Evolutionary conservation across 371 early-diverging fungal genomes (phyloP).

Genomic region (Circinella minor): DNA sequence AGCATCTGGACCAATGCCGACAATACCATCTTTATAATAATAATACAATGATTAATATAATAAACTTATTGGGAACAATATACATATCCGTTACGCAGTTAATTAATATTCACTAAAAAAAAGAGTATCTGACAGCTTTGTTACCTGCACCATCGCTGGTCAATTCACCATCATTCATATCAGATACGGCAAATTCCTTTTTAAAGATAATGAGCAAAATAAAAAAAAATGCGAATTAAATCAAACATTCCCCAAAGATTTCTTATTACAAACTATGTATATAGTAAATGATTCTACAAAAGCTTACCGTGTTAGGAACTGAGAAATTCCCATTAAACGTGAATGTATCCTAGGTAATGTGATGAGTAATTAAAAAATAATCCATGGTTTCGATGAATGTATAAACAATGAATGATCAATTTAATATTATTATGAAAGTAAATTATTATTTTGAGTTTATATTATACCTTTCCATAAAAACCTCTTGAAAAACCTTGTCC

Average conservation of each 20-base stretch:
- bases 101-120: too few relatives aligned
- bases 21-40: slow-evolving; percentile 36
- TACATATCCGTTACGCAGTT: too few relatives aligned
- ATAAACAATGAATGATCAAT: too few relatives aligned
- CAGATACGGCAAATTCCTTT: slow-evolving; percentile 46
- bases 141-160: slow-evolving; percentile 39
- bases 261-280: too few relatives aligned
- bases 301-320: slow-evolving; percentile 34
- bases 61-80: too few relatives aligned
- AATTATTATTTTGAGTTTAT: too few relatives aligned
- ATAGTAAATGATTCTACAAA: neutral
- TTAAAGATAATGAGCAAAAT: neutral
- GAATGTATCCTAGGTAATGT: slow-evolving; percentile 32
- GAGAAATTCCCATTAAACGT: slow-evolving; percentile 25
- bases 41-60: neutral
- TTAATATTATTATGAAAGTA: too few relatives aligned
- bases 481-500: slow-evolving; percentile 49
- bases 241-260: too few relatives aligned
- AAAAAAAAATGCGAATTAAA: neutral
- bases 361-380: neutral
- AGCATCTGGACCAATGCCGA: slow-evolving; percentile 46
- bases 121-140: neutral
- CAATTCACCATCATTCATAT: slow-evolving; percentile 51
- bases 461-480: slow-evolving; percentile 31
- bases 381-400: too few relatives aligned